Evolutionary conservation across 78 protist species (phyloP), one percentile per base, ranked within the genome.

Genomic region (Thecamonas trahens): DNA sequence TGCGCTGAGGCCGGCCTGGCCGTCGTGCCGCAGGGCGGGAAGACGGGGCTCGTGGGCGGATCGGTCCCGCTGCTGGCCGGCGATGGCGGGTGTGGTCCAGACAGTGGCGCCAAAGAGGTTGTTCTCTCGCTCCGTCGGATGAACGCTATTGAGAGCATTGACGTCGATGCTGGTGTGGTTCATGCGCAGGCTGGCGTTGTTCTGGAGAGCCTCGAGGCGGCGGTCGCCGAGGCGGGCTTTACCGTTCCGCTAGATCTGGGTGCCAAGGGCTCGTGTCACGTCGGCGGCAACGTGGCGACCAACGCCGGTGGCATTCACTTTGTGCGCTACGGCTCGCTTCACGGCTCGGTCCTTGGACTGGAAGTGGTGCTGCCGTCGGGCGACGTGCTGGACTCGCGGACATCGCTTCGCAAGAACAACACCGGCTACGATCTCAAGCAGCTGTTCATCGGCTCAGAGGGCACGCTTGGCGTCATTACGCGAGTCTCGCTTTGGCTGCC

Each of bases 291-390:
- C 76, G 73, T 88, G 35, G 70, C 91, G 5, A 92, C 97, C 14
- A 89, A 90, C 62, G 98, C 98, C 9, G 98, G 98, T 8, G 98
- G 98, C 0, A 29, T 92, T 32, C 83, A 95, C 37, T 82, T 77
- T 54, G 40, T 91, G 44, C 85, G 97, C 8, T 92, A 93, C 66
- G 96, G 96, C 29, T 73, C 88, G 28, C 57, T 95, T 50, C 95
- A 89, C 52, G 92, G 87, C 22, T 74, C 61, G 28, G 82, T 86
- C 34, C 80, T 92, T 29, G 98, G 98, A 17, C 39, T 92, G 18
- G 88, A 85, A 40, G 97, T 66, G 42, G 84, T 82, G 8, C 63
- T 79, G 28, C 85, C 97, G 5, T 83, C 88, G 55, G 98, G 98
- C 3, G 62, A 76, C 7, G 66, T 93, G 5, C 15, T 95, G 9